Evolutionary conservation across 2,329 filamentous ascomycete species (phyloP), one percentile per base, ranked within the genome.

Genomic region (Mollisia scopiformis): DNA sequence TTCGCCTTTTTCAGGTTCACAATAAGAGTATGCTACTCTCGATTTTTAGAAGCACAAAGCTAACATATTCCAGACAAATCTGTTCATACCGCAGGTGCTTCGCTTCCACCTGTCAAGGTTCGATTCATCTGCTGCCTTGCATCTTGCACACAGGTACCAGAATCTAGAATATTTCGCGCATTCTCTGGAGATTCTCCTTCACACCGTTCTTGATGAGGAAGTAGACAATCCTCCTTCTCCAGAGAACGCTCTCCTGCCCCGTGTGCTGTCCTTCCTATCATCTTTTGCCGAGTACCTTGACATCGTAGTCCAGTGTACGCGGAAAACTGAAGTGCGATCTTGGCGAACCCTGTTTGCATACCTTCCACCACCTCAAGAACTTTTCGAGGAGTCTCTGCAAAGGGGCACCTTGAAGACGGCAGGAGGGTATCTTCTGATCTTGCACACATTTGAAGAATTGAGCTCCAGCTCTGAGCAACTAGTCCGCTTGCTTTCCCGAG

Each of bases 301-400:
- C 70, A 95, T 98, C 60, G 89, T 99, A 25, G 90, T 99, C 21
- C 95, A 96, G 76, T 99, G 95, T 77, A 97, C 95, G 1, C 89
- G 95, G 57, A 99, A 99, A 77, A 99, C 95, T 0, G 95, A 99
- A 73, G 88, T 97, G 7, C 88, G 94, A 39, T 96, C 92, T 58
- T 99, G 95, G 95, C 88, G 90, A 62, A 97, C 95, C 0, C 82
- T 99, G 1, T 99, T 99, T 75, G 87, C 88, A 4, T 93, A 97
- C 70, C 82, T 99, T 1, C 95, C 95, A 0, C 92, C 94, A 1
- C 92, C 94, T 3, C 89, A 93, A 70, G 91, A 95, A 68, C 83
- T 99, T 0, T 99, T 99, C 69, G 94, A 99, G 74, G 92, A 97
- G 74, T 94, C 93, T 4, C 79, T 99, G 10, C 87, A 90, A 66